Evolutionary conservation across 2,329 filamentous ascomycete species (phyloP).

Genomic region (Mollisiaceae sp.): DNA sequence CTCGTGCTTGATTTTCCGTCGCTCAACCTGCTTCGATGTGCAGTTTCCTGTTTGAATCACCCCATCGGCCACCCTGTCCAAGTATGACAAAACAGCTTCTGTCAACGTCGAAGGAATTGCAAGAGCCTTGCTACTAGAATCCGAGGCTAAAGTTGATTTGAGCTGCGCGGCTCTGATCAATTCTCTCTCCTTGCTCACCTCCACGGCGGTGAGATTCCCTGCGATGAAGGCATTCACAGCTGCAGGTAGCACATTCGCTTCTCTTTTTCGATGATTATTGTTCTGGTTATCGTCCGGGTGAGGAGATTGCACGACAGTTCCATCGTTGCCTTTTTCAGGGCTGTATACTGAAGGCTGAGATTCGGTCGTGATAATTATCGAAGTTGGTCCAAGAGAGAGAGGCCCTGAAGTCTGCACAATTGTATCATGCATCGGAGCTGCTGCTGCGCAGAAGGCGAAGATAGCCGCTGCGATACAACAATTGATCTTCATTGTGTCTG

Average conservation of each 20-base stretch:
- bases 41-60: neutral
- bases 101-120: neutral
- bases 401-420: neutral
- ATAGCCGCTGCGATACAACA: slow-evolving; percentile 8
- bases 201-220: neutral
- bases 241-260: neutral
- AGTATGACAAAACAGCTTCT: neutral
- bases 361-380: neutral
- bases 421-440: neutral
- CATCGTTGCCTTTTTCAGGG: neutral
- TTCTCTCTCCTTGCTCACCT: neutral
- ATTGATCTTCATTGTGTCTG: slow-evolving; percentile 1
- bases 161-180: neutral
- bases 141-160: neutral
- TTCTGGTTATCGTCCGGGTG: neutral
- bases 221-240: neutral
- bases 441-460: neutral
- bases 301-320: neutral
- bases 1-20: neutral
- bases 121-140: neutral
- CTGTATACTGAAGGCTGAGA: neutral
- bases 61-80: neutral
- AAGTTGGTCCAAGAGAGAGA: neutral
- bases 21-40: neutral
- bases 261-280: neutral